A percentile compares a stretch with the other conserved stretches of the same genome.
Conservation (phyloP, 2,329 filamentous ascomycete genomes). For the Trichoderma sp. region DNA sequence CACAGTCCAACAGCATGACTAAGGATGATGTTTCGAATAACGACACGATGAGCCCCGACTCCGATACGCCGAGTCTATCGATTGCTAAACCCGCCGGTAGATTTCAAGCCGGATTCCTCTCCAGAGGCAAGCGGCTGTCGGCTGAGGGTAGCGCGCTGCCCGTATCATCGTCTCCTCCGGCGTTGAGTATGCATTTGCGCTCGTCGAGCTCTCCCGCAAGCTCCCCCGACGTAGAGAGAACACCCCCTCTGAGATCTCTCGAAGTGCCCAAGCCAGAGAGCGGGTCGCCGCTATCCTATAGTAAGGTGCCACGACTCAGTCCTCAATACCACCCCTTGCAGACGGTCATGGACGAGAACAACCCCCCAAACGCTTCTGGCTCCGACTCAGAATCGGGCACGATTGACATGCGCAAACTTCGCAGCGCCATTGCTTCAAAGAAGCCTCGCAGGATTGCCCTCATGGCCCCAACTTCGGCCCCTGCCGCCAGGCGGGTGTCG, state of each 20-base stretch:
- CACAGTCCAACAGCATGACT: conserved; percentile 8
- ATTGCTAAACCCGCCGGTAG: conserved; percentile 66
- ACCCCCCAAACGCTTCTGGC: conserved; percentile 45
- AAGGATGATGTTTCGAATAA: conserved; percentile 39
- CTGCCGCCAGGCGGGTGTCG: conserved; percentile 48
- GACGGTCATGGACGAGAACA: conserved; percentile 54
- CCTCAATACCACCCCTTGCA: conserved; percentile 34
- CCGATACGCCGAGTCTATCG: conserved; percentile 40
- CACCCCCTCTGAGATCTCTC: conserved; percentile 52
- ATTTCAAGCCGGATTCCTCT: conserved; percentile 87
- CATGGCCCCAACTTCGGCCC: conserved; percentile 39
- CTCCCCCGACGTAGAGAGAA: conserved; percentile 35
- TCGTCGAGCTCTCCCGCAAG: conserved; percentile 47
- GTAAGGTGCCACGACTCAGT: conserved; percentile 27
- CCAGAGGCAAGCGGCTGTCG: conserved; percentile 51
- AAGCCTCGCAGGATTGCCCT: conserved; percentile 46
- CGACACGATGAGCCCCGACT: conserved; percentile 60
- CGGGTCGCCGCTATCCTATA: conserved; percentile 43
- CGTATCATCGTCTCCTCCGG: conserved; percentile 54
- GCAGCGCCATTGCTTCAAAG: conserved; percentile 57
- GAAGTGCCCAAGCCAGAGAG: conserved; percentile 54
- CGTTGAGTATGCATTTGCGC: conserved; percentile 58
- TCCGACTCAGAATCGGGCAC: conserved; percentile 52
- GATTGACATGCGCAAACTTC: conserved; percentile 57
- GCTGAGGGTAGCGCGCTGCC: conserved; percentile 60